phyloP scores from a whole-genome alignment of 805 yeast genomes.

The Yarrowia keelungensis region DNA sequence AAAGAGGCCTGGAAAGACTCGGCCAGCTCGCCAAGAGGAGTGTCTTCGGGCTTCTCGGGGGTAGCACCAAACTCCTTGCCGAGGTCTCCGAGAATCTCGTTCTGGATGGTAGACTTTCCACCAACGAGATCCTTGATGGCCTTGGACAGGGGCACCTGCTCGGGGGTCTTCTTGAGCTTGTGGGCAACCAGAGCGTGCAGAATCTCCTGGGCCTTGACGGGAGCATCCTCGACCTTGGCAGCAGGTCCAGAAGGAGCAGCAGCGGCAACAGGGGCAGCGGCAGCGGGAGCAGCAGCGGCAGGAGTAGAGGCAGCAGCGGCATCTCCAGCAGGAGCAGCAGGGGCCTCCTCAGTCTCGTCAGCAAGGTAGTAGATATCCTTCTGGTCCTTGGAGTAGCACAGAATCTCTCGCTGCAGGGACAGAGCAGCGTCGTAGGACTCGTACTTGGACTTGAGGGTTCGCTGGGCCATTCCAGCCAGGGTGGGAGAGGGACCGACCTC shows the following conservation, averaged over 20 bases:
- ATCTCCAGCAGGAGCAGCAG: slow-evolving; percentile 51
- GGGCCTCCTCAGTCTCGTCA: slow-evolving; percentile 49
- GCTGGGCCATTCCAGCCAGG: slow-evolving; percentile 96
- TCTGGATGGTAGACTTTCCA: slow-evolving; percentile 98
- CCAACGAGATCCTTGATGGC: slow-evolving; percentile 97
- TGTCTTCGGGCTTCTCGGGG: slow-evolving; percentile 99
- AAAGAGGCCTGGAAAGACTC: slow-evolving; percentile 93
- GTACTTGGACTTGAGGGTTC: slow-evolving; percentile 93
- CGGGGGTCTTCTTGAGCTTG: slow-evolving; percentile 89
- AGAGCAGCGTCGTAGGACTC: slow-evolving; percentile 98
- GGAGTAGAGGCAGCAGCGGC: slow-evolving; percentile 64
- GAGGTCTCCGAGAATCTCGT: slow-evolving; percentile 97
- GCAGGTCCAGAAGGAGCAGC: slow-evolving; percentile 81
- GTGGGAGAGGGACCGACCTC: slow-evolving; percentile 99
- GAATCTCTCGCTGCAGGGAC: slow-evolving; percentile 88
- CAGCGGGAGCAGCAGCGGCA: slow-evolving; percentile 63
- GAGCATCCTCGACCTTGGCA: slow-evolving; percentile 85
- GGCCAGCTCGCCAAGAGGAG: slow-evolving; percentile 94
- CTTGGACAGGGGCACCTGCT: slow-evolving; percentile 83
- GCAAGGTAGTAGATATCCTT: slow-evolving; percentile 92
- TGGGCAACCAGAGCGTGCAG: slow-evolving; percentile 93
- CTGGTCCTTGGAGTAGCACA: slow-evolving; percentile 94
- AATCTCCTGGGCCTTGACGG: slow-evolving; percentile 81
- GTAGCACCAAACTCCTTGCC: slow-evolving; percentile 98
- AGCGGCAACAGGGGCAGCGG: slow-evolving; percentile 67